Evolutionary conservation across 1,284 basidiomycete genomes (phyloP).

Genomic region (Moesziomyces antarcticus): DNA sequence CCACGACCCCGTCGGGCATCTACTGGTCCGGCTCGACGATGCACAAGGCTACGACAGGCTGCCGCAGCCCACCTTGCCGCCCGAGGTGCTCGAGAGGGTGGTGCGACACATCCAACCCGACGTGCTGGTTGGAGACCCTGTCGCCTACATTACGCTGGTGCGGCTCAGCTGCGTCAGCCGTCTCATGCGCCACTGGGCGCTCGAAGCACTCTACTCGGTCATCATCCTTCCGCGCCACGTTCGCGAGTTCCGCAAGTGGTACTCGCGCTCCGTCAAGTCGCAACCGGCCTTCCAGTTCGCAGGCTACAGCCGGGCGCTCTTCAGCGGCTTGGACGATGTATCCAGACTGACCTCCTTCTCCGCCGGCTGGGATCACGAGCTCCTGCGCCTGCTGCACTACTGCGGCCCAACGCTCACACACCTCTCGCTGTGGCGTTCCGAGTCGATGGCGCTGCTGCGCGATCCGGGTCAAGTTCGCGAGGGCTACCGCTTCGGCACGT

Average conservation of each 20-base stretch:
- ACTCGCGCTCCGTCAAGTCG: conserved; percentile 47
- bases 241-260: conserved; percentile 64
- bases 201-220: conserved; percentile 53
- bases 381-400: conserved; percentile 61
- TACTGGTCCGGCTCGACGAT: conserved; percentile 21
- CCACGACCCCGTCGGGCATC: conserved; percentile 29
- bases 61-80: conserved; percentile 50
- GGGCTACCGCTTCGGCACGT: conserved; percentile 41
- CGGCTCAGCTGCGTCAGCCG: conserved; percentile 51
- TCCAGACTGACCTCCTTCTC: conserved; percentile 60
- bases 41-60: conserved; percentile 16
- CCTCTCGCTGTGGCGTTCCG: conserved; percentile 63
- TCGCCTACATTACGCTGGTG: conserved; percentile 41
- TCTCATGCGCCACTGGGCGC: conserved; percentile 53
- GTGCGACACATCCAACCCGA: conserved; percentile 40
- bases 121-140: conserved; percentile 47
- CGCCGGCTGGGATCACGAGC: conserved; percentile 64
- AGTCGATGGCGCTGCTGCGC: conserved; percentile 59
- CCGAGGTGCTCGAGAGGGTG: conserved; percentile 53
- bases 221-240: conserved; percentile 64
- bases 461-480: conserved; percentile 61
- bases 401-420: conserved; percentile 55
- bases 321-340: conserved; percentile 59
- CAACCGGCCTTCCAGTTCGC: conserved; percentile 58
- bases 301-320: conserved; percentile 52